Evolutionary conservation across 148 eudicot genomes (phyloP).

Genomic region (Silene conica): DNA sequence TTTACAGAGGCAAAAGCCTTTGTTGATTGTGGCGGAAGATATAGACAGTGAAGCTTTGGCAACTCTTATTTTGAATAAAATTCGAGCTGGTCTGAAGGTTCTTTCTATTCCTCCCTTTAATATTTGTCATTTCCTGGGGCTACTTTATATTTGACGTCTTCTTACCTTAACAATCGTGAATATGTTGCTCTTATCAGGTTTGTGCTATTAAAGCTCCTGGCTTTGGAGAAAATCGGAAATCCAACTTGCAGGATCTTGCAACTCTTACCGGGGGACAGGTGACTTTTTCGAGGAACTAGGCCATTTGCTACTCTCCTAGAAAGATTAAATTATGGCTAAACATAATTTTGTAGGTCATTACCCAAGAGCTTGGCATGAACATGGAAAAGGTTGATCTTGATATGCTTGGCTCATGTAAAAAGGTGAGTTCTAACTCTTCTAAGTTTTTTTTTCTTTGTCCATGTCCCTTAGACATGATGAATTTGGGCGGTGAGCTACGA

Average conservation of each 20-base stretch:
- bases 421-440: conserved; percentile 46
- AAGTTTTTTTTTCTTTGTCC: too few species aligned
- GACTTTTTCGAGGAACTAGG: neutral
- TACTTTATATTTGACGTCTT: too few species aligned
- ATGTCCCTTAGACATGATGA: too few species aligned
- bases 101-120: neutral
- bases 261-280: conserved; percentile 81
- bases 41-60: conserved; percentile 95
- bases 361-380: conserved; percentile 90
- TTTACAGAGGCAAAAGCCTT: conserved; percentile 72
- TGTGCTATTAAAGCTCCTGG: conserved; percentile 98
- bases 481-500: too few species aligned
- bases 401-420: conserved; percentile 86
- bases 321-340: neutral
- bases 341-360: conserved; percentile 47
- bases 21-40: conserved; percentile 93
- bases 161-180: neutral
- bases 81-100: conserved; percentile 94
- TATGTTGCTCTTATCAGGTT: conserved; percentile 32
- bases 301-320: neutral
- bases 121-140: neutral
- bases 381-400: conserved; percentile 67
- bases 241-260: conserved; percentile 83
- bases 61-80: conserved; percentile 88
- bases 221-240: conserved; percentile 87